A percentile compares a stretch with the other conserved stretches of the same genome.
Evolutionary conservation across 345 rosid species (phyloP).

Genomic region (Firmiana major): DNA sequence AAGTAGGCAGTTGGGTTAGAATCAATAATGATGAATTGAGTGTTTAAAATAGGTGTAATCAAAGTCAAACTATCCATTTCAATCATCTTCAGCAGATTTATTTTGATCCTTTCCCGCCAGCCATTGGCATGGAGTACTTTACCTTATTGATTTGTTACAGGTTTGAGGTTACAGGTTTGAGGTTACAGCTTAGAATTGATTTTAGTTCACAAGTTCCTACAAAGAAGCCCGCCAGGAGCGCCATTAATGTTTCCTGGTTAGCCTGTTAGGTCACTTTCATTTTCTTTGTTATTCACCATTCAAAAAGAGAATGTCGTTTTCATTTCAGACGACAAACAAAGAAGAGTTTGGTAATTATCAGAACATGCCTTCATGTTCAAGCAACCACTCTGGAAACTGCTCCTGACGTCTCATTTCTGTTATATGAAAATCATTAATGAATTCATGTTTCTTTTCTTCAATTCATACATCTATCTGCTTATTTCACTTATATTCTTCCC

Average conservation of each 20-base stretch:
- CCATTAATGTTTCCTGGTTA: background rate
- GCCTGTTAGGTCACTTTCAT: background rate
- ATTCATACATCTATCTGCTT: background rate
- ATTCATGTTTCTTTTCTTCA: background rate
- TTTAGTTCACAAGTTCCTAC: background rate
- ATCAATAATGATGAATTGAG: background rate
- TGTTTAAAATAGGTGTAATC: too few species aligned
- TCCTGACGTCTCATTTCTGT: background rate
- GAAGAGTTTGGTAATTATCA: background rate
- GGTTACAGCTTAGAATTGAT: background rate
- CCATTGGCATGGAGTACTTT: background rate
- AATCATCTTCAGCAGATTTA: background rate
- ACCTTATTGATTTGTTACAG: background rate
- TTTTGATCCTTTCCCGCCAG: background rate
- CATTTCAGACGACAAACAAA: background rate
- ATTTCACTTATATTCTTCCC: too few species aligned
- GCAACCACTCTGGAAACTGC: background rate
- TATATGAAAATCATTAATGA: background rate
- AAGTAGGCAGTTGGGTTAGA: background rate
- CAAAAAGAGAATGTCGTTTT: background rate
- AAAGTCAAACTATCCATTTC: too few species aligned
- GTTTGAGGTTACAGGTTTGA: background rate
- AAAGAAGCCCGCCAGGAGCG: background rate
- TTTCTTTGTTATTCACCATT: background rate
- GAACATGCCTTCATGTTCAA: background rate